These are phyloP conservation scores for Baorangia bicolor DNA, from an alignment of 768 basidiomycete species.

Conservation along the genomic window DNA sequence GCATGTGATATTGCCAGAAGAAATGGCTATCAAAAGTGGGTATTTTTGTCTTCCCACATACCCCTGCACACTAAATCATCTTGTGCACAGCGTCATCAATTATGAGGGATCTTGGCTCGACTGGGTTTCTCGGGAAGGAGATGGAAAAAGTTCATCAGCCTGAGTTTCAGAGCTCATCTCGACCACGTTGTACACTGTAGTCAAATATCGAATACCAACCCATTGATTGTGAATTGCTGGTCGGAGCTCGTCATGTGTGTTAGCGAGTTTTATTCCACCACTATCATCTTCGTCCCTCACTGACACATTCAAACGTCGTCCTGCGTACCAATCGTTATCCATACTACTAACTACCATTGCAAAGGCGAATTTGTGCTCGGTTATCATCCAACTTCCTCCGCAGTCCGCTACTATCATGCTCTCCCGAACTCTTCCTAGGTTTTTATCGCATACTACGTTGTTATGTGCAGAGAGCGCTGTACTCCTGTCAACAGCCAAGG, in stretches of 20 bases:
- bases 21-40: conserved; percentile 81
- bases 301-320: neutral
- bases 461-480: neutral
- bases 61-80: neutral
- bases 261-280: neutral
- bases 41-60: conserved; percentile 1
- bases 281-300: neutral
- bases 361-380: neutral
- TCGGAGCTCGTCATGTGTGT: neutral
- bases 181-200: conserved; percentile 1
- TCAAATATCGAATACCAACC: neutral
- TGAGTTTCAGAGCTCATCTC: neutral
- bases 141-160: conserved; percentile 33
- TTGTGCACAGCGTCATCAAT: conserved; percentile 52
- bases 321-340: neutral
- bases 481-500: conserved; percentile 7
- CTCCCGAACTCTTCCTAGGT: conserved; percentile 17
- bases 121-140: conserved; percentile 62
- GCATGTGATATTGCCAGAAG: conserved; percentile 81
- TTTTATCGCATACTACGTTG: conserved; percentile 8
- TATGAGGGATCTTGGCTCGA: conserved; percentile 90
- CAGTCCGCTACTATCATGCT: conserved; percentile 13
- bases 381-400: neutral
- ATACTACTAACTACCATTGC: too few species aligned
- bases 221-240: neutral